These are phyloP conservation scores for Maudiozyma humilis DNA, from an alignment of 1,139 yeast species.

Conservation along the genomic window DNA sequence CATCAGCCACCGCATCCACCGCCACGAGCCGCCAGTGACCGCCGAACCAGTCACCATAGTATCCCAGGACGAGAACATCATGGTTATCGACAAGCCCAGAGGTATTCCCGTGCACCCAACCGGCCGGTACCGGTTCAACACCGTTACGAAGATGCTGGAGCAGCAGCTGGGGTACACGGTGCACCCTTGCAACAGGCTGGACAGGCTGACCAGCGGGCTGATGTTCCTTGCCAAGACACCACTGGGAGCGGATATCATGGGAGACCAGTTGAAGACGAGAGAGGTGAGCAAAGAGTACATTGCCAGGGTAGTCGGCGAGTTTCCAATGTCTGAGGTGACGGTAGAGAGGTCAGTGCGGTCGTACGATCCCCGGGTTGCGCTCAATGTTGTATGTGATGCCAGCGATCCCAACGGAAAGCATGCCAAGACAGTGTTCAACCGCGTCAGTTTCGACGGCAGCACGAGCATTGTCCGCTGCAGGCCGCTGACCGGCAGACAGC, in stretches of 20 bases:
- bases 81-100: constrained; percentile 89
- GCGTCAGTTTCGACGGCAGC: constrained; percentile 38
- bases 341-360: constrained; percentile 69
- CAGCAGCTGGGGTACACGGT: constrained; percentile 55
- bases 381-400: constrained; percentile 47
- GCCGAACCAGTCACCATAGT: constrained; percentile 65
- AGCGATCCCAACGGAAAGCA: constrained; percentile 60
- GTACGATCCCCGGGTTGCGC: constrained; percentile 68
- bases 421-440: constrained; percentile 39
- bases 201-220: constrained; percentile 84
- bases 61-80: constrained; percentile 65
- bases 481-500: constrained; percentile 90
- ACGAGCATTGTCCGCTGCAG: constrained; percentile 70
- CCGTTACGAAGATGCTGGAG: constrained; percentile 71
- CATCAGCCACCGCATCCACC: constrained; percentile 74
- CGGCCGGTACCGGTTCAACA: constrained; percentile 81
- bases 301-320: constrained; percentile 81
- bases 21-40: constrained; percentile 88
- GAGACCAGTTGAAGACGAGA: constrained; percentile 66
- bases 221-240: constrained; percentile 88
- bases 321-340: constrained; percentile 47
- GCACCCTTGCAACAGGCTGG: constrained; percentile 88
- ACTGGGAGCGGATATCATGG: constrained; percentile 71
- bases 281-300: constrained; percentile 76
- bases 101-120: constrained; percentile 97